phyloP scores from a whole-genome alignment of 2,329 filamentous ascomycete species.

The Macrophomina phaseolina region DNA sequence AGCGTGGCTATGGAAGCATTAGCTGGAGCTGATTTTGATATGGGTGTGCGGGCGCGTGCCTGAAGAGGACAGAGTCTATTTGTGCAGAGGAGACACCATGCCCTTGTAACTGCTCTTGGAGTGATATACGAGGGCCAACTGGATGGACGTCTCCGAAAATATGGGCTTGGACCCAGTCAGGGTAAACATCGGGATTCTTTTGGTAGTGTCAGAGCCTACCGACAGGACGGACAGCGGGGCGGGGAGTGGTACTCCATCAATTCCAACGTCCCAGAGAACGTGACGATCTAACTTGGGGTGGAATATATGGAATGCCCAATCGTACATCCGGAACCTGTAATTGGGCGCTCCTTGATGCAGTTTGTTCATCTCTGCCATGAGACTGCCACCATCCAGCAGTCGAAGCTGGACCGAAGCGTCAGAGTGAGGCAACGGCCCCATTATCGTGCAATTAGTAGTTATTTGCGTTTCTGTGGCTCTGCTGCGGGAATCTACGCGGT shows the following conservation, averaged over 20 bases:
- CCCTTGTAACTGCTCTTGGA: conserved; percentile 37
- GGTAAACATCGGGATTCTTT: conserved; percentile 40
- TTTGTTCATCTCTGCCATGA: conserved; percentile 37
- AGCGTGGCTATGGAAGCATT: conserved; percentile 35
- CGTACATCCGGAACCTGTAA: conserved; percentile 42
- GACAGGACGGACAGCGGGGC: no score
- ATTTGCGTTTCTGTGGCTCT: no score
- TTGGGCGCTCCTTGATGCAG: conserved; percentile 38
- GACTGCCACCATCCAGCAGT: conserved; percentile 42
- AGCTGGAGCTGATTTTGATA: background rate
- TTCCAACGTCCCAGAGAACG: conserved; percentile 41
- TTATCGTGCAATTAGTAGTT: background rate
- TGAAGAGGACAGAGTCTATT: conserved; percentile 1
- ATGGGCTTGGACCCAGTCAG: conserved; percentile 41
- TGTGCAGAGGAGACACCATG: conserved; percentile 28
- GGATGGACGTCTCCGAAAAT: conserved; percentile 38
- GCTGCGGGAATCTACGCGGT: no score
- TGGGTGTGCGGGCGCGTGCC: background rate
- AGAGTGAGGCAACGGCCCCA: conserved; percentile 1
- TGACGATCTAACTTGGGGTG: conserved; percentile 33
- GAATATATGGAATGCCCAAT: conserved; percentile 42
- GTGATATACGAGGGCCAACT: conserved; percentile 37
- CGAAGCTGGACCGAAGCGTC: conserved; percentile 36
- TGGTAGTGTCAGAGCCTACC: background rate
- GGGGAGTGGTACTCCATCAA: conserved; percentile 36